Evolutionary conservation across 1,284 basidiomycete species (phyloP).

Genomic region (Sutorius eximius): DNA sequence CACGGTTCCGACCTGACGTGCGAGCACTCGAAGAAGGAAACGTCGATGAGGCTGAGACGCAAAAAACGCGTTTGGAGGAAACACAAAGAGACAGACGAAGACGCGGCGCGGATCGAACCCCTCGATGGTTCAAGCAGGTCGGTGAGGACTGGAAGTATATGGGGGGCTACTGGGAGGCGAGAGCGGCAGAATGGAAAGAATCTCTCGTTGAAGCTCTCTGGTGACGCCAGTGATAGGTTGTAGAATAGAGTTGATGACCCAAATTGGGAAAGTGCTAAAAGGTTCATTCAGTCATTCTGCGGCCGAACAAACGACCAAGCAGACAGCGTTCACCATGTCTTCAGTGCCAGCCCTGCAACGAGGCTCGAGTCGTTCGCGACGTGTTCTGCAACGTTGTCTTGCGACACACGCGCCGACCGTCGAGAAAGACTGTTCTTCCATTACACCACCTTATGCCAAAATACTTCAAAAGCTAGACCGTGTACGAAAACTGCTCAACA

Average conservation of each 20-base stretch:
- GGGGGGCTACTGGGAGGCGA: slow-evolving; percentile 83
- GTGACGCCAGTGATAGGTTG: slow-evolving; percentile 41
- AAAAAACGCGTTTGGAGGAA: slow-evolving; percentile 78
- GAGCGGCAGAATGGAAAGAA: slow-evolving; percentile 62
- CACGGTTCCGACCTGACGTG: slow-evolving; percentile 83
- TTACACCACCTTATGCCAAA: slow-evolving; percentile 86
- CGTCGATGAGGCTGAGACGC: slow-evolving; percentile 71
- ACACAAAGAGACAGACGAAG: slow-evolving; percentile 67
- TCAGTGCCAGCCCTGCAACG: slow-evolving; percentile 18
- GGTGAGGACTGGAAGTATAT: slow-evolving; percentile 74
- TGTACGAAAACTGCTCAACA: slow-evolving; percentile 70
- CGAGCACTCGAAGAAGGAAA: slow-evolving; percentile 83
- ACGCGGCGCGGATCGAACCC: slow-evolving; percentile 52
- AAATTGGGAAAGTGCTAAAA: slow-evolving; percentile 12
- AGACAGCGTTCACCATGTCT: slow-evolving; percentile 14
- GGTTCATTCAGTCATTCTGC: too few relatives aligned
- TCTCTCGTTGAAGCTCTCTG: slow-evolving; percentile 53
- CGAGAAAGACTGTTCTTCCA: slow-evolving; percentile 73
- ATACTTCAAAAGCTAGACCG: slow-evolving; percentile 75
- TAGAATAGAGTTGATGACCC: neutral
- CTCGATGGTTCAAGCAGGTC: slow-evolving; percentile 72
- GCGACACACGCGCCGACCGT: slow-evolving; percentile 54
- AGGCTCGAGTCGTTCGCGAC: slow-evolving; percentile 7
- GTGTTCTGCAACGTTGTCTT: slow-evolving; percentile 36
- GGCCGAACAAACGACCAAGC: neutral